phyloP scores from a whole-genome alignment of 2,329 filamentous ascomycete genomes.

The Arthrobotrys iridis region DNA sequence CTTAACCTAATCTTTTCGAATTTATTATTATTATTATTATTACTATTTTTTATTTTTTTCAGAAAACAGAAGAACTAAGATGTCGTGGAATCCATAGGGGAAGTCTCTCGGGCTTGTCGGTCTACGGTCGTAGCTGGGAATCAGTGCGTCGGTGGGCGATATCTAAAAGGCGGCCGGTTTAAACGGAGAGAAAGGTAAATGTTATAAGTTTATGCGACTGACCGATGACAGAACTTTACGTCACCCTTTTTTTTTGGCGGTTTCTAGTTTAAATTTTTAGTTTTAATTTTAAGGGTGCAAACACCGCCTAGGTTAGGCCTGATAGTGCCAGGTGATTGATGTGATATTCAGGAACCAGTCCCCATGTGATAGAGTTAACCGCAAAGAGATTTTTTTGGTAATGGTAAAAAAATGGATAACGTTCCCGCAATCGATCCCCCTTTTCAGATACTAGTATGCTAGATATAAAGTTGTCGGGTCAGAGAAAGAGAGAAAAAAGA shows the following conservation, averaged over 20 bases:
- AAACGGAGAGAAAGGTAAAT: background rate
- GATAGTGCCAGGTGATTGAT: slow-evolving; percentile 1
- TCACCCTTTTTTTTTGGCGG: background rate
- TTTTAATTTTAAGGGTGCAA: no score
- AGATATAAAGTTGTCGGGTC: background rate
- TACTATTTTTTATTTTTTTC: no score
- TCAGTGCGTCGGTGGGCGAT: background rate
- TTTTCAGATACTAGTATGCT: background rate
- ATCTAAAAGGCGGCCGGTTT: background rate
- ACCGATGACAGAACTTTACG: slow-evolving; percentile 9
- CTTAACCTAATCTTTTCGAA: no score
- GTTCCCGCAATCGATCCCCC: background rate
- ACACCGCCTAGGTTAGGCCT: background rate
- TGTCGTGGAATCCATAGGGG: no score
- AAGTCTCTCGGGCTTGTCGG: no score
- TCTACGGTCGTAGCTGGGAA: no score
- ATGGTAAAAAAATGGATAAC: background rate
- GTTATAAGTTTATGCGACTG: slow-evolving; percentile 10
- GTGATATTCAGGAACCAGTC: slow-evolving; percentile 10
- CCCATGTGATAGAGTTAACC: slow-evolving; percentile 8
- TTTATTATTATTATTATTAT: no score
- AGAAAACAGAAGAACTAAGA: no score
- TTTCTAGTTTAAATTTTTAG: no score
- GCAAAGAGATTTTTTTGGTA: background rate
- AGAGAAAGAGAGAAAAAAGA: background rate